Percentiles rank a stretch among this genome's conserved stretches.
phyloP scores from a whole-genome alignment of 371 early-diverging fungal genomes.

The Batkoa obscura region DNA sequence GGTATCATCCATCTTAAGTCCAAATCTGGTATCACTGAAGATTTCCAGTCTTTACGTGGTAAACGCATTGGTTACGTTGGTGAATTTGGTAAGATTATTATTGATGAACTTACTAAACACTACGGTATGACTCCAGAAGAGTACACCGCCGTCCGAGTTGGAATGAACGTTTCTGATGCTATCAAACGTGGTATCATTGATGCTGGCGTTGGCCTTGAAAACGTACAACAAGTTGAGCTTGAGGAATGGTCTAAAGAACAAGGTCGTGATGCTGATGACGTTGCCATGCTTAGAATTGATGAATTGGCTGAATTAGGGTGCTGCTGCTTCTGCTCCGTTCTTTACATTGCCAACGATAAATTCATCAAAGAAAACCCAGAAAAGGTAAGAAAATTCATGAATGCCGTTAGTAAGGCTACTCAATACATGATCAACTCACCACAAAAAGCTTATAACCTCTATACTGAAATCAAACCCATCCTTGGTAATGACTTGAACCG shows the following conservation, averaged over 20 bases:
- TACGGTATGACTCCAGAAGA: conserved; percentile 36
- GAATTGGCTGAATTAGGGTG: conserved; percentile 40
- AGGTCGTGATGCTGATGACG: conserved; percentile 27
- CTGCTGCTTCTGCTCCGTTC: conserved; percentile 45
- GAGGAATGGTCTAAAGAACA: conserved; percentile 36
- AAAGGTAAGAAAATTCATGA: conserved; percentile 29
- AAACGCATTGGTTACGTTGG: conserved; percentile 43
- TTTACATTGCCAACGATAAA: conserved; percentile 37
- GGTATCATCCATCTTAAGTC: conserved; percentile 34
- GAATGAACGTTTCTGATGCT: conserved; percentile 45
- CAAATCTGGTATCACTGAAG: conserved; percentile 27
- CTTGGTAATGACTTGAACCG: conserved; percentile 28
- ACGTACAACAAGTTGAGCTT: conserved; percentile 44
- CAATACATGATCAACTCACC: conserved; percentile 32
- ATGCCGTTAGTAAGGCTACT: conserved; percentile 27
- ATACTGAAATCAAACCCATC: conserved; percentile 35
- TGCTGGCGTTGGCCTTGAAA: conserved; percentile 48
- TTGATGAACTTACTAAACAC: conserved; percentile 35
- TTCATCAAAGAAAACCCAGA: conserved; percentile 34
- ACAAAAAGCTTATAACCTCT: conserved; percentile 24
- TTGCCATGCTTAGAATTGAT: conserved; percentile 43
- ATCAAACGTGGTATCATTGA: conserved; percentile 37
- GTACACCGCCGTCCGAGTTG: conserved; percentile 37
- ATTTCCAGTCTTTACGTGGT: conserved; percentile 28
- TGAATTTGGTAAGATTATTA: conserved; percentile 42